Conservation (phyloP, 129 eudicot species). For the Chrysanthemum makinoi region DNA sequence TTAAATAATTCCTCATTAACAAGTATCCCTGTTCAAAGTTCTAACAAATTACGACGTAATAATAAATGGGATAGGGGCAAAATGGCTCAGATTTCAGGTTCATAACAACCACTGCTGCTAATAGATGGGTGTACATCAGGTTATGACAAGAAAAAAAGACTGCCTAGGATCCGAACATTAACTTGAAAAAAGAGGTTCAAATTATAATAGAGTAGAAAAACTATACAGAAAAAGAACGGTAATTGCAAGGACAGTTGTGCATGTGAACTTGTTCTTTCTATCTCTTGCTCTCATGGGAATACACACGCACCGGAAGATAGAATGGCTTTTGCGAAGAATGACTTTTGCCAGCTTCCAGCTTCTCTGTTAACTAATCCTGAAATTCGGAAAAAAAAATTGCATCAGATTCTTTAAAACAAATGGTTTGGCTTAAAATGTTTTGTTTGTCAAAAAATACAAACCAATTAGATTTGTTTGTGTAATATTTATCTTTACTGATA, state of each 20-base stretch:
- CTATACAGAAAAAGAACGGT: neutral
- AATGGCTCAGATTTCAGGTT: no score
- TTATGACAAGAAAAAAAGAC: no score
- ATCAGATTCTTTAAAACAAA: neutral
- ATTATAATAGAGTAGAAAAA: neutral
- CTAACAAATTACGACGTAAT: no score
- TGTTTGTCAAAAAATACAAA: no score
- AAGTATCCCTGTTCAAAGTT: neutral
- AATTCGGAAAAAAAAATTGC: neutral
- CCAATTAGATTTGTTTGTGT: no score
- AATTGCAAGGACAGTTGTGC: neutral
- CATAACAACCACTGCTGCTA: no score
- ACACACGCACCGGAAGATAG: neutral
- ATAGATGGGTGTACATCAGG: no score
- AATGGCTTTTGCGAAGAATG: neutral
- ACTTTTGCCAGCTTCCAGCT: neutral
- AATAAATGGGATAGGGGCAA: no score
- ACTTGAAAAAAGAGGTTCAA: neutral
- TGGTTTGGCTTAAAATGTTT: no score
- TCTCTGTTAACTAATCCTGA: neutral
- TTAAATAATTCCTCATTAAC: neutral
- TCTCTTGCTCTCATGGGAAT: no score
- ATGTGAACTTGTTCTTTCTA: neutral
- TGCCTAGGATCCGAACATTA: no score
- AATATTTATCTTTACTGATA: no score